A percentile compares a stretch with the other conserved stretches of the same genome.
Evolutionary conservation across 495 filamentous ascomycete genomes (phyloP).

Genomic region (Penicillium subrubescens): DNA sequence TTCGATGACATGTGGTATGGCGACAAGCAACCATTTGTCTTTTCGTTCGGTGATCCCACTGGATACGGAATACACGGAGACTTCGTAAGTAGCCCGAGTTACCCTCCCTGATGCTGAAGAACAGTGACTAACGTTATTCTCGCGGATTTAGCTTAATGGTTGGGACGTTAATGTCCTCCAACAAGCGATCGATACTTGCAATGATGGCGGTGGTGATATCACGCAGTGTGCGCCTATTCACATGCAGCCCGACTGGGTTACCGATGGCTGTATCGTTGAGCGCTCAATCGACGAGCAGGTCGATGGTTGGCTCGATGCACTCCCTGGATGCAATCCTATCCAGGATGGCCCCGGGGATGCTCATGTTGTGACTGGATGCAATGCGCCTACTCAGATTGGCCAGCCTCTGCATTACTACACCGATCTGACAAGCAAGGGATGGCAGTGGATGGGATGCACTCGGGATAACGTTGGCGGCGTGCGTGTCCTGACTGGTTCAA

Average conservation of each 20-base stretch:
- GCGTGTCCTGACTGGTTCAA: background rate
- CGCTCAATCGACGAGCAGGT: constrained; percentile 44
- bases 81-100: constrained; percentile 16
- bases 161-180: constrained; percentile 67
- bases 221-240: constrained; percentile 48
- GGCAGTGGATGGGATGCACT: background rate
- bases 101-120: background rate
- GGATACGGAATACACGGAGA: constrained; percentile 32
- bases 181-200: constrained; percentile 61
- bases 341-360: background rate
- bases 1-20: constrained; percentile 50
- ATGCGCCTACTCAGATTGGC: background rate
- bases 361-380: constrained; percentile 23
- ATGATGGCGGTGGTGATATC: constrained; percentile 15
- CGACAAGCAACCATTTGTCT: constrained; percentile 45
- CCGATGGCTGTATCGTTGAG: constrained; percentile 48
- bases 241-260: constrained; percentile 49
- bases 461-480: background rate
- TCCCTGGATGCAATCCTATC: constrained; percentile 48
- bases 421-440: background rate
- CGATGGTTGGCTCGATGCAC: constrained; percentile 34
- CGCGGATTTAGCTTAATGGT: constrained; percentile 52
- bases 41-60: constrained; percentile 30
- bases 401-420: background rate
- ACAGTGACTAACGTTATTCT: background rate